Evolutionary conservation across 495 filamentous ascomycete species (phyloP), one percentile per base, ranked within the genome.

Genomic region (Lophiostoma macrostomum): DNA sequence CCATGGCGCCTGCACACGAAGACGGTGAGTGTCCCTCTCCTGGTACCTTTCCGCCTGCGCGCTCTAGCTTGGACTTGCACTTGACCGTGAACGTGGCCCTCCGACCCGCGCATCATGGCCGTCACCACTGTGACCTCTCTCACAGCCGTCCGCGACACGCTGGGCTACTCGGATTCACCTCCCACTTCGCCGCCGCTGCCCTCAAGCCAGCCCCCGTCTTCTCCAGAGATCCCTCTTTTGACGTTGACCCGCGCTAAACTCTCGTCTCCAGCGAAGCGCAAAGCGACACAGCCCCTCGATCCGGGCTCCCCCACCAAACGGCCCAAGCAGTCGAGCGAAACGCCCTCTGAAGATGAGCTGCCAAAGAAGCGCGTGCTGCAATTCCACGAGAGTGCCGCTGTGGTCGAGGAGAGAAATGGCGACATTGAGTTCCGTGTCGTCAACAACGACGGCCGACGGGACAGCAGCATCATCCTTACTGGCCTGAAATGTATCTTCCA

Each of bases 401-500:
- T 95, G 0, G 76, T 93, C 50, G 93, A 98, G 69, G 93, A 98
- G 69, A 86, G 88, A 59, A 87, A 87, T 66, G 91, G 93, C 61
- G 90, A 95, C 36, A 98, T 98, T 56, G 91, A 96, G 67, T 97
- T 98, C 63, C 84, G 91, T 22, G 94, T 97, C 0, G 93, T 98
- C 55, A 97, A 98, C 72, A 98, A 98, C 66, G 94, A 98, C 66
- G 85, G 86, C 59, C 76, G 82, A 13, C 80, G 84, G 37, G 90
- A 96, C 64, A 93, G 86, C 70, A 82, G 90, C 28, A 94, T 97
- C 61, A 91, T 98, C 61, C 79, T 98, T 18, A 96, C 91, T 0
- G 94, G 93, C 7, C 71, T 98, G 32, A 98, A 97, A 69, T 96
- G 90, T 65, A 95, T 98, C 44, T 98, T 98, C 65, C 93, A 98